Conservation (phyloP, 1,284 basidiomycete species). For the Heliocybe sulcata region DNA sequence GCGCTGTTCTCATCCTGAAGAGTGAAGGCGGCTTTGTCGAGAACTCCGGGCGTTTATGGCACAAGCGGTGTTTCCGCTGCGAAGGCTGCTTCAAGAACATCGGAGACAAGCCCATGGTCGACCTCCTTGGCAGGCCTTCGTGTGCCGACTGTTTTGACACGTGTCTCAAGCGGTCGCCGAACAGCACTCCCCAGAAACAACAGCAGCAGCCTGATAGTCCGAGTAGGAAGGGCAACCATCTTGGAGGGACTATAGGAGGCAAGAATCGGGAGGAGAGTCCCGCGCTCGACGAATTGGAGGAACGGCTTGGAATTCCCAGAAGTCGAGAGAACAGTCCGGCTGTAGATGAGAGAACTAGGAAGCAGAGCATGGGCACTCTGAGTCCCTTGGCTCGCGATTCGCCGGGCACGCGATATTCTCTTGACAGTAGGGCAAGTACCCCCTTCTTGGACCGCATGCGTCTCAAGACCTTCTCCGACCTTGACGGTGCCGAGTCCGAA, state of each 20-base stretch:
- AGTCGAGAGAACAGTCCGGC: slow-evolving; percentile 18
- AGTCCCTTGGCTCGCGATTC: slow-evolving; percentile 9
- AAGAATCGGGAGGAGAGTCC: slow-evolving; percentile 57
- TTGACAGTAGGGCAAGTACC: slow-evolving; percentile 10
- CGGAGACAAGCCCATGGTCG: slow-evolving; percentile 68
- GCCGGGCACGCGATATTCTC: slow-evolving; percentile 13
- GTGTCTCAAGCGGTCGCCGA: slow-evolving; percentile 43
- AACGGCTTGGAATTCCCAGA: slow-evolving; percentile 33
- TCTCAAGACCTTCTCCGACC: not conserved
- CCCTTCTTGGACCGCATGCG: slow-evolving; percentile 21
- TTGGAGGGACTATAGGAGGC: slow-evolving; percentile 25
- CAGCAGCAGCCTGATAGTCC: slow-evolving; percentile 23
- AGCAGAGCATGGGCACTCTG: slow-evolving; percentile 6
- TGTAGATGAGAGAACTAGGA: slow-evolving; percentile 9
- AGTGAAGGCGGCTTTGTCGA: slow-evolving; percentile 72
- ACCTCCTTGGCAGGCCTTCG: slow-evolving; percentile 70
- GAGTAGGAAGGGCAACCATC: slow-evolving; percentile 25
- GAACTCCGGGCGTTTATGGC: slow-evolving; percentile 63
- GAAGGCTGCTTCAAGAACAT: slow-evolving; percentile 65
- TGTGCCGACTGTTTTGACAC: slow-evolving; percentile 72
- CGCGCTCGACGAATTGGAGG: slow-evolving; percentile 48
- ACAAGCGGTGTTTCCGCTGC: slow-evolving; percentile 72
- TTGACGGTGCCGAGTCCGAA: not conserved
- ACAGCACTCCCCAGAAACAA: not conserved
- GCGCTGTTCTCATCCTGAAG: slow-evolving; percentile 65